Evolutionary conservation across 352 stramenopile genomes (phyloP), one percentile per base, ranked within the genome.

Genomic region (Pythium rishiriense): DNA sequence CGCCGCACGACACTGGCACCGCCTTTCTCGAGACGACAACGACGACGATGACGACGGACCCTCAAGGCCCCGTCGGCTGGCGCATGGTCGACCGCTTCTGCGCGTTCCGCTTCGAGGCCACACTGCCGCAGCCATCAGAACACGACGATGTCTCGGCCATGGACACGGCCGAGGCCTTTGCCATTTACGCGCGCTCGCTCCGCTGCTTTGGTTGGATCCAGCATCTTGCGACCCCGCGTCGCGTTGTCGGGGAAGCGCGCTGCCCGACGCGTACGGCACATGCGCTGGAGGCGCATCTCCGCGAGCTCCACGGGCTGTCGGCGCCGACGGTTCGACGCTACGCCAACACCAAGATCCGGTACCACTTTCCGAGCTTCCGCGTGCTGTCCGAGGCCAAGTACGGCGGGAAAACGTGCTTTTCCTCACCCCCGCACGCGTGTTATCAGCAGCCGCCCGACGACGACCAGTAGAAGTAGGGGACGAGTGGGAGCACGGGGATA

Each of bases 351-450:
- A 75, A 72, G 64, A 75, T 75, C 55, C 68, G 68, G 3, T 72
- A 66, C 55, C 68, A 75, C 39, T 75, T 75, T 21, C 39, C 68
- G 7, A 35, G 8, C 25, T 75, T 75, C 37, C 68, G 68, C 54
- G 64, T 72, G 58, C 68, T 75, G 19, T 43, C 46, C 4, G 68
- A 69, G 47, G 33, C 63, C 19, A 22, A 33, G 2, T 75, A 75
- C 43, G 12, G 50, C 1, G 57, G 58, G 14, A 62, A 58, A 37
- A 74, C 54, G 51, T 70, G 62, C 56, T 71, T 73, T 42, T 19
- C 22, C 7, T 29, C 56, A 10, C 41, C 49, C 14, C 66, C 62
- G 3, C 67, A 70, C 37, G 56, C 56, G 2, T 66, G 56, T 37
- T 12, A 3, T 21, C 29, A 11, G 26, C 19, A 6, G 7, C 28